Base-by-base conservation (phyloP, 2,329 filamentous ascomycete genomes). In the Ilyonectria destructans region DNA sequence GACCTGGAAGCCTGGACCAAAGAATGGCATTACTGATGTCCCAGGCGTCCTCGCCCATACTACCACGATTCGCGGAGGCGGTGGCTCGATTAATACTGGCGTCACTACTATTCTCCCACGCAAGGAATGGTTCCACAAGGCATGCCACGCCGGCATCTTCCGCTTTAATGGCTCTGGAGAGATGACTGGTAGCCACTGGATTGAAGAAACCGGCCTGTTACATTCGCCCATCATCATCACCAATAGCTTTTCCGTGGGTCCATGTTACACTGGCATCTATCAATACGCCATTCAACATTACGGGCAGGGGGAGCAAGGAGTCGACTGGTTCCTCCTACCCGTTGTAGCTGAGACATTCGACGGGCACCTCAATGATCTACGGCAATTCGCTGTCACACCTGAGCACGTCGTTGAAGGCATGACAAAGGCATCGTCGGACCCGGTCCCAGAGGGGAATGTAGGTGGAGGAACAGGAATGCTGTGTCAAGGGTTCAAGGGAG, bases 391-490 rank as follows among this genome's bases (percentile, higher is more conserved):
- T 0, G 84, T 91, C 4, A 85, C 81, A 26, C 81, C 87, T 0
- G 81, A 85, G 62, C 85, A 90, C 68, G 80, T 90, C 9, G 80
- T 88, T 15, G 75, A 83, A 21, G 86, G 87, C 1, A 86, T 91
- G 51, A 82, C 85, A 15, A 81, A 77, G 13, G 88, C 86, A 0
- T 82, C 81, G 3, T 80, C 80, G 19, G 86, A 83, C 1, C 78
- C 82, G 1, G 87, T 92, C 0, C 77, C 78, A 2, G 90, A 92
- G 77, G 90, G 90, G 0, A 88, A 88, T 70, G 84, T 84, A 2
- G 90, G 90, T 2, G 90, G 90, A 7, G 90, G 90, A 10, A 89
- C 89, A 1, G 90, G 89, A 4, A 91, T 91, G 88, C 80, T 88
- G 46, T 90, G 87, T 74, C 88, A 90, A 74, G 86, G 86, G 69